phyloP scores from a whole-genome alignment of 2,329 filamentous ascomycete genomes.

The Elsinoe fawcettii region DNA sequence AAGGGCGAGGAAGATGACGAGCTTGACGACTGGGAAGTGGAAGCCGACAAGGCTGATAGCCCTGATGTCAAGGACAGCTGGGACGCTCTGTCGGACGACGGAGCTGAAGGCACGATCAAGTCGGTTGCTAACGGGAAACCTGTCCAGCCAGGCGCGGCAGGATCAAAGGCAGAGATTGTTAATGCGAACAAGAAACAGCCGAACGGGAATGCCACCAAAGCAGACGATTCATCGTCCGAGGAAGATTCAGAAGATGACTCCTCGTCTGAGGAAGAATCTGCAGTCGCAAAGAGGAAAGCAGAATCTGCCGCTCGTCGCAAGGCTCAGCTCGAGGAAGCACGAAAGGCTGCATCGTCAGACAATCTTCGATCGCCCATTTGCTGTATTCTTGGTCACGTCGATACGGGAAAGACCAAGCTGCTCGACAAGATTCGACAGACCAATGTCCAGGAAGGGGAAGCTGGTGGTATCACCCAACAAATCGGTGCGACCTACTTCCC shows the following conservation, averaged over 20 bases:
- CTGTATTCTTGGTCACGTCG: conserved; percentile 99
- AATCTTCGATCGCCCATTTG: conserved; percentile 96
- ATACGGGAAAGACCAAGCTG: conserved; percentile 99
- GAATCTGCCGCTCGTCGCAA: conserved; percentile 83
- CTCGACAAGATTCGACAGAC: conserved; percentile 97
- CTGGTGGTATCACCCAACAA: conserved; percentile 98
- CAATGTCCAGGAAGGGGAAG: conserved; percentile 97
- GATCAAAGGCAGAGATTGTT: conserved; percentile 23
- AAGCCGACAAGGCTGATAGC: conserved; percentile 65
- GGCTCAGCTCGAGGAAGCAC: conserved; percentile 81
- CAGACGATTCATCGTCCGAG: conserved; percentile 22
- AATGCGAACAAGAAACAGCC: conserved; percentile 23
- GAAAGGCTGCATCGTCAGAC: conserved; percentile 86
- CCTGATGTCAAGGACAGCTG: conserved; percentile 86
- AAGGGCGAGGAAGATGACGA: conserved; percentile 57
- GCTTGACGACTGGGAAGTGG: conserved; percentile 77
- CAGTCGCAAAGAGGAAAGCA: conserved; percentile 70
- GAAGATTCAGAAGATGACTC: conserved; percentile 47
- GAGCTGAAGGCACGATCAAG: conserved; percentile 48
- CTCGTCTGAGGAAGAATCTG: conserved; percentile 67
- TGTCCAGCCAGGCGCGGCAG: conserved; percentile 23
- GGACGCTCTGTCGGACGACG: conserved; percentile 78
- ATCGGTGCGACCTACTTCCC: conserved; percentile 99
- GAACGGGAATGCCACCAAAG: conserved; percentile 43
- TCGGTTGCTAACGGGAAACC: conserved; percentile 31